Base-by-base conservation (phyloP, 331 rosid genomes). In the Pyracantha coccinea region DNA sequence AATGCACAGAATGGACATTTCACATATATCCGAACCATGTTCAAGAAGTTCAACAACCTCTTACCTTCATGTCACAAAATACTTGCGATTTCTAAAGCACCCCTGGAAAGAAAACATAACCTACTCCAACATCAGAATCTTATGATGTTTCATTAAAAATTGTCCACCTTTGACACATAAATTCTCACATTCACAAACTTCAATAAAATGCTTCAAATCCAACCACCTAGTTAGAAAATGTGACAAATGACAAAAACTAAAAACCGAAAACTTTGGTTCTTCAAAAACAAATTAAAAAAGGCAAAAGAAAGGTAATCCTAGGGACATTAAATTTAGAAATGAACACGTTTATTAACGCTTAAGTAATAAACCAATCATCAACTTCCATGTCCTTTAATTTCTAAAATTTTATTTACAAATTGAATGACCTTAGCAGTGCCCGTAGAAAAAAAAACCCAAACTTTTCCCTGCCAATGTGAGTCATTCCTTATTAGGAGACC, bases 131-230 rank as follows among this genome's bases (percentile, higher is more conserved):
- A 73, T 73, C 21, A n/a, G 12, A 44, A 15, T 8, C 55, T 33
- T 12, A 35, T 23, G 17, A 13, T 44, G 50, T 44, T 44, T 44
- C 50, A 44, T 44, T 44, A 13, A 12, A 44, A 44, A 44, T 3
- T 44, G 1, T 44, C 50, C 50, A 44, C 50, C 50, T 13, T 44
- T 47, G 61, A 10, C 44, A 11, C 77, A 23, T 65, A 66, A 35
- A 47, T 33, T 47, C 79, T 31, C 10, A 23, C 61, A n/a, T 29
- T n/a, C 35, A 9, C 53, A 74, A 20, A 20, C 20, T 47, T 64
- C 64, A 53, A 74, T 23, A 54, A 44, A 75, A 66, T 64, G 54
- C 50, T 52, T 32, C 74, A 71, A 71, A 32, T 32, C 75, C 52
- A 21, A 7, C 55, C 53, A 32, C 25, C 62, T 31, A 25, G 4